Percentiles rank a stretch among this genome's conserved stretches.
These are phyloP conservation scores for Fusarium pseudocircinatum DNA, from an alignment of 2,329 filamentous ascomycete species.

Conservation along the genomic window DNA sequence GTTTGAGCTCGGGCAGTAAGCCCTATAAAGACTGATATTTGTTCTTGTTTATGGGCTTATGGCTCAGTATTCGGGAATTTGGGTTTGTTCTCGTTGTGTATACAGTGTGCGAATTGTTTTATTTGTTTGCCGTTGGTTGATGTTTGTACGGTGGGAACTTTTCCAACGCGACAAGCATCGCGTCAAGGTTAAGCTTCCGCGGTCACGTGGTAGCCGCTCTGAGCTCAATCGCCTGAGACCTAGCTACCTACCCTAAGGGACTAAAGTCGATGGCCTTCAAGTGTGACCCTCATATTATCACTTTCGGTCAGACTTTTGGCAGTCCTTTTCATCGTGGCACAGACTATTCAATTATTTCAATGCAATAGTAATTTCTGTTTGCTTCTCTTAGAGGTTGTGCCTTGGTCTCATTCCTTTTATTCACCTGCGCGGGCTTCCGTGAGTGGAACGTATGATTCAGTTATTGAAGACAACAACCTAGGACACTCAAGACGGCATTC, in stretches of 20 bases:
- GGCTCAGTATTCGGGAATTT: background rate
- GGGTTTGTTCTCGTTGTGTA: background rate
- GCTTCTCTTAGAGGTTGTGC: background rate
- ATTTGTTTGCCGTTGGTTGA: constrained; percentile 5
- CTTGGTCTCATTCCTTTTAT: background rate
- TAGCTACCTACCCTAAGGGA: background rate
- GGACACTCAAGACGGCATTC: no score
- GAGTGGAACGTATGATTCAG: accelerated
- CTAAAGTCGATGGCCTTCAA: background rate
- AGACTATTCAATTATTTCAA: background rate
- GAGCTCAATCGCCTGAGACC: no score
- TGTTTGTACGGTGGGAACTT: constrained; percentile 34
- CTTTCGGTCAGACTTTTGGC: no score
- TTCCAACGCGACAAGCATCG: constrained; percentile 42
- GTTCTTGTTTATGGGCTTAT: background rate
- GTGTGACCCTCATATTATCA: background rate
- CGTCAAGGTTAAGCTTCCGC: constrained; percentile 24
- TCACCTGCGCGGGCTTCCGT: accelerated
- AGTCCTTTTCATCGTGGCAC: background rate
- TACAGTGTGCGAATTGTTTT: constrained; percentile 4
- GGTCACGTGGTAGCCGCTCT: constrained; percentile 32
- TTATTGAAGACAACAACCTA: accelerated
- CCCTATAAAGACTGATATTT: constrained; percentile 11
- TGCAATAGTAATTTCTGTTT: no score
- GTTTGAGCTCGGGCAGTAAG: constrained; percentile 34